These are phyloP conservation scores for Dunaliella primolecta DNA, from an alignment of 139 green algal genomes.

Conservation along the genomic window DNA sequence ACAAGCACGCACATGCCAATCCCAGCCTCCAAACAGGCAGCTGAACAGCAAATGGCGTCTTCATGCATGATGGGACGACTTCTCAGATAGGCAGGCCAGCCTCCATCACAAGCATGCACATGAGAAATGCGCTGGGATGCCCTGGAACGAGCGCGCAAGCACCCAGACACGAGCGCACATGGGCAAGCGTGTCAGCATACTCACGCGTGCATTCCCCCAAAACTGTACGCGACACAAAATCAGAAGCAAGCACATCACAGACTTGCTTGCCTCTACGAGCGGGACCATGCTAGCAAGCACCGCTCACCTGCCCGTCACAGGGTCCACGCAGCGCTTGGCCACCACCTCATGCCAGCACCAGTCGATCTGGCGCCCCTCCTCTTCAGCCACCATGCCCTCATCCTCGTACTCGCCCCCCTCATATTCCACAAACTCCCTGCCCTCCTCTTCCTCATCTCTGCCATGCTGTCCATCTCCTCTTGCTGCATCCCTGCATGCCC, in stretches of 20 bases:
- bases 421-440: not conserved
- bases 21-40: too few relatives aligned
- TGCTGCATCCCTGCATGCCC: not conserved
- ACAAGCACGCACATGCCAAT: too few relatives aligned
- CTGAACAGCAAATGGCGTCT: too few relatives aligned
- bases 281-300: not conserved
- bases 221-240: too few relatives aligned
- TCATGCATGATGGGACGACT: too few relatives aligned
- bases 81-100: too few relatives aligned
- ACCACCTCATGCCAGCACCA: constrained; percentile 13
- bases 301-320: not conserved
- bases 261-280: too few relatives aligned
- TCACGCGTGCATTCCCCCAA: too few relatives aligned
- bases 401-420: not conserved
- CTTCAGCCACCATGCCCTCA: not conserved
- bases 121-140: too few relatives aligned
- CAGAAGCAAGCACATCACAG: too few relatives aligned
- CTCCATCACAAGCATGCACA: too few relatives aligned
- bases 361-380: not conserved
- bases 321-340: constrained; percentile 11
- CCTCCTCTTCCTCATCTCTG: not conserved
- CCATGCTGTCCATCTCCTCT: not conserved
- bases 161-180: not conserved
- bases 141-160: not conserved
- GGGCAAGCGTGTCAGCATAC: not conserved